phyloP scores from a whole-genome alignment of 805 yeast genomes.

The Yamadazyma nakazawae region DNA sequence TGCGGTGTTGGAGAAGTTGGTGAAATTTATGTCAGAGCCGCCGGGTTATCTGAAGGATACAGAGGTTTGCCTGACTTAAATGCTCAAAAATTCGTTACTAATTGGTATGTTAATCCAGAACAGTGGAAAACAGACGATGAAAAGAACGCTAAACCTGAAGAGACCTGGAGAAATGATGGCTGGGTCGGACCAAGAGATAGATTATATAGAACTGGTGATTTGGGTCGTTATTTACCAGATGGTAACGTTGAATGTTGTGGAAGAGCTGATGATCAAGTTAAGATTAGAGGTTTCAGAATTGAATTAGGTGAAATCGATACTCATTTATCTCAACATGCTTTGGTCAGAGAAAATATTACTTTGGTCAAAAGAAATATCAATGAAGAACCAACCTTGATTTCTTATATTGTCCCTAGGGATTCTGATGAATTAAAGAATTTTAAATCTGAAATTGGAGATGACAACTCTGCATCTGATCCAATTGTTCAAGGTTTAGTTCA shows the following conservation, averaged over 20 bases:
- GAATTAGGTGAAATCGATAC: conserved; percentile 98
- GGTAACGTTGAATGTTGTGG: conserved; percentile 99
- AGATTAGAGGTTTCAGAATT: conserved; percentile 96
- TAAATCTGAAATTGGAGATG: conserved; percentile 49
- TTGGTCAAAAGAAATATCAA: conserved; percentile 88
- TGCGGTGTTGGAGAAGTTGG: conserved; percentile 99
- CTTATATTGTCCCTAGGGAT: conserved; percentile 80
- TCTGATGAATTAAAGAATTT: conserved; percentile 44
- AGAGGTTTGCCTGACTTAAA: conserved; percentile 88
- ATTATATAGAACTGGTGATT: conserved; percentile 93
- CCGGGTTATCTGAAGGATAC: conserved; percentile 95
- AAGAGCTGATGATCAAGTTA: conserved; percentile 98
- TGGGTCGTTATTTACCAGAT: conserved; percentile 94
- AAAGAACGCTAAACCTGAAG: conserved; percentile 32
- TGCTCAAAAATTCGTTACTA: conserved; percentile 79
- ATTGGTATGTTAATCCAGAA: conserved; percentile 79
- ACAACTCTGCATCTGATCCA: conserved; percentile 47
- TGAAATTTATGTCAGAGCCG: conserved; percentile 97
- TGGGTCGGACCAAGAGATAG: conserved; percentile 97
- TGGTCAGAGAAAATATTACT: conserved; percentile 90
- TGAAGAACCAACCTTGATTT: conserved; percentile 86
- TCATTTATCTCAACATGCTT: conserved; percentile 88
- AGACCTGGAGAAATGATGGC: conserved; percentile 64
- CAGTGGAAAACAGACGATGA: conserved; percentile 62
- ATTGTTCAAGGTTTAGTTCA: conserved; percentile 76